These are phyloP conservation scores for Coemansia sp. DNA, from an alignment of 192 early-diverging fungal genomes.

Conservation along the genomic window DNA sequence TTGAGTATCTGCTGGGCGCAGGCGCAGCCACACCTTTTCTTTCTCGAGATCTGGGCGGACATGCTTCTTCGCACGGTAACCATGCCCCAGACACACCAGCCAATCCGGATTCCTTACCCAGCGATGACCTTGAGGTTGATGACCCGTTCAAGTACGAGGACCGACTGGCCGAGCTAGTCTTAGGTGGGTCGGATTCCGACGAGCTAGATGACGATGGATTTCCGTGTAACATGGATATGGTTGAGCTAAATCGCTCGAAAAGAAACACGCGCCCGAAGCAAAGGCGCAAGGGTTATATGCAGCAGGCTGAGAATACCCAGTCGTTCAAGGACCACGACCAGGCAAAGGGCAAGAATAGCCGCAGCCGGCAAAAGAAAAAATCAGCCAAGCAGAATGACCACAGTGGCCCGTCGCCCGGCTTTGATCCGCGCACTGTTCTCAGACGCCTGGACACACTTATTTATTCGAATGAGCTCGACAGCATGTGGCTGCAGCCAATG, in stretches of 20 bases:
- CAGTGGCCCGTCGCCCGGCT: constrained; percentile 20
- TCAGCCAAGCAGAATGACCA: constrained; percentile 4
- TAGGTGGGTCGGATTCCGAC: constrained; percentile 10
- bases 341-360: constrained; percentile 10
- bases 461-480: constrained; percentile 23
- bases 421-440: constrained; percentile 31
- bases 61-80: constrained; percentile 1
- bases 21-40: not conserved
- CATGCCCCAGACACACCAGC: not conserved
- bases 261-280: no score
- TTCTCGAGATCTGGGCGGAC: constrained; percentile 27
- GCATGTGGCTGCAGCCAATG: constrained; percentile 51
- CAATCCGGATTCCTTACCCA: not conserved
- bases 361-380: constrained; percentile 14
- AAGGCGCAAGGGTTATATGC: constrained; percentile 1
- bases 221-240: constrained; percentile 30
- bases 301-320: constrained; percentile 9
- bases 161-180: constrained; percentile 4
- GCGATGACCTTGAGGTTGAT: constrained; percentile 15
- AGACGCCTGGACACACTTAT: constrained; percentile 34
- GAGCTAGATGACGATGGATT: constrained; percentile 36
- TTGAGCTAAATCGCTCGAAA: no score
- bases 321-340: not conserved
- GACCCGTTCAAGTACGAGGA: constrained; percentile 30
- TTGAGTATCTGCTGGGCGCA: constrained; percentile 9